Evolutionary conservation across 2,329 filamentous ascomycete genomes (phyloP).

Genomic region (Alternaria gaisen): DNA sequence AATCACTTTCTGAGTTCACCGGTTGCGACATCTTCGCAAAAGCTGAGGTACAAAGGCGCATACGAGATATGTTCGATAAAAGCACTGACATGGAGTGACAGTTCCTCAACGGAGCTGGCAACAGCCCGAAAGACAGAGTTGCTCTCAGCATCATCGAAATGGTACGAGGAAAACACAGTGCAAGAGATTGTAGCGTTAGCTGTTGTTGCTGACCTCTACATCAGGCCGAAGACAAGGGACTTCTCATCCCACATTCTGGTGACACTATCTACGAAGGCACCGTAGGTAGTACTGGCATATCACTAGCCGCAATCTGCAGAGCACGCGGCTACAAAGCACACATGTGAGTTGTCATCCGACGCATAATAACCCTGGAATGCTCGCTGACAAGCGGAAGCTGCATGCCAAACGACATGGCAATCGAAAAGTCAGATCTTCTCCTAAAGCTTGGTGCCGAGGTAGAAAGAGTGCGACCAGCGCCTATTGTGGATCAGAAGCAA

Average conservation of each 20-base stretch:
- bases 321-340: conserved; percentile 90
- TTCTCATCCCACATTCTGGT: conserved; percentile 79
- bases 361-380: background rate
- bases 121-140: conserved; percentile 93
- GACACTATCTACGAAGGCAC: conserved; percentile 98
- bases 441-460: conserved; percentile 91
- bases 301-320: conserved; percentile 85
- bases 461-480: conserved; percentile 87
- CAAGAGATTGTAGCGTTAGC: background rate
- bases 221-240: conserved; percentile 78
- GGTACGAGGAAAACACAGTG: conserved; percentile 45
- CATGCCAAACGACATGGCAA: conserved; percentile 92
- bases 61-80: background rate
- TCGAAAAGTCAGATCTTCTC: conserved; percentile 89
- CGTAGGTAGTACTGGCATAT: conserved; percentile 95
- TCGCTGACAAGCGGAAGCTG: conserved; percentile 61
- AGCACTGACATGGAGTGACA: conserved; percentile 32
- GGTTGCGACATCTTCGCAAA: conserved; percentile 92
- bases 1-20: conserved; percentile 83
- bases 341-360: conserved; percentile 64
- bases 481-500: conserved; percentile 91
- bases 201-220: conserved; percentile 15
- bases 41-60: conserved; percentile 69
- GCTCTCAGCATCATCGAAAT: conserved; percentile 85
- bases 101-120: conserved; percentile 93